Evolutionary conservation across 2,329 filamentous ascomycete genomes (phyloP).

Genomic region (Penicillium psychrosexuale): DNA sequence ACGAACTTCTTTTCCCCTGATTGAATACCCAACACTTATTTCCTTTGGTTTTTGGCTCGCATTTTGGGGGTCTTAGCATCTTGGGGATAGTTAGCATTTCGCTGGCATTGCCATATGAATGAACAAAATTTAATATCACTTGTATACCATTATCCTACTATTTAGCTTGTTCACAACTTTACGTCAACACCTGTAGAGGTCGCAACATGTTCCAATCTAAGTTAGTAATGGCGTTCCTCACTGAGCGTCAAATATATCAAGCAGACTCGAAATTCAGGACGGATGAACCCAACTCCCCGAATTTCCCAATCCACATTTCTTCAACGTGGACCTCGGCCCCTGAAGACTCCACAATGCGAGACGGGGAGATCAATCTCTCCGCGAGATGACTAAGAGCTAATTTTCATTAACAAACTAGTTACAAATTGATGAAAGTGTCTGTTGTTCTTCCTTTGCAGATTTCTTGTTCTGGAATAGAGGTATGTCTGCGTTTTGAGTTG

Average conservation of each 20-base stretch:
- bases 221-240: not conserved
- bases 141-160: not conserved
- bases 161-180: not conserved
- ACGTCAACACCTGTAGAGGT: not conserved
- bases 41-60: not conserved
- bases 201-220: not conserved
- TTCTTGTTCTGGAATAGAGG: not conserved
- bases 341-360: not conserved
- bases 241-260: not conserved
- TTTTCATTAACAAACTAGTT: not conserved
- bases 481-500: not conserved
- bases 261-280: not conserved
- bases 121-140: conserved; percentile 1
- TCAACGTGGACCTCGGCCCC: not conserved
- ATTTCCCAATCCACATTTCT: not conserved
- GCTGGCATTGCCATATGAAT: conserved; percentile 3
- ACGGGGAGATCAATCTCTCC: conserved; percentile 16
- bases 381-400: conserved; percentile 8
- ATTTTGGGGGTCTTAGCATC: conserved; percentile 6
- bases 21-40: conserved; percentile 7
- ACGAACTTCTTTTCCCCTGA: conserved; percentile 4
- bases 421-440: not conserved
- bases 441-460: not conserved
- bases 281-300: conserved; percentile 4
- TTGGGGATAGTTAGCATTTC: conserved; percentile 4